Base-by-base conservation (phyloP, 2,329 filamentous ascomycete species). In the Colletotrichum endophyticum region DNA sequence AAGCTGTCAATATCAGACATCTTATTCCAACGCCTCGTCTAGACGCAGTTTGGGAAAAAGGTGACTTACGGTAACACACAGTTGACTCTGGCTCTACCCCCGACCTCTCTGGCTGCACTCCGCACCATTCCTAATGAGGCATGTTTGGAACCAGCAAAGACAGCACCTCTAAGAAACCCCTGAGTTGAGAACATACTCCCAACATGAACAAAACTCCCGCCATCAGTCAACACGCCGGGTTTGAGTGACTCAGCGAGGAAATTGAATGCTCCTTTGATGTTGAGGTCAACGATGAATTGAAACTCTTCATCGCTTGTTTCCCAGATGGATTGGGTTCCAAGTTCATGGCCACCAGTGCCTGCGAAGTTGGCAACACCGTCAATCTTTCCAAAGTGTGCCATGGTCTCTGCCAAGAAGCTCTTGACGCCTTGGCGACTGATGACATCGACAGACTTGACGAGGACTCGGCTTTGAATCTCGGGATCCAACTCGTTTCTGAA, bases 131-230 rank as follows among this genome's bases (percentile, higher is more conserved):
- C 63, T 28, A 75, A 11, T 3, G 73, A 72, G 5, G 70, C 70
- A 15, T 76, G 73, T 22, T 76, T 73, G 2, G 73, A 76, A 4
- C 30, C 70, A 5, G 73, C 70, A 49, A 69, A 76, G 8, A 76
- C 73, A 5, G 73, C 70, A 25, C 73, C 70, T 25, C 66, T 76
- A 19, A 59, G 19, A 12, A 73, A 76, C 5, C 70, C 73, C n/a
- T 76, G 70, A 3, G 69, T 59, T 8, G 73, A 73, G 44, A 73
- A 73, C 70, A 73, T 73, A 70, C 70, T 76, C 11, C 70, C 70
- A 2, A 76, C 30, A 30, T 76, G 70, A 15, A 76, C 73, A 27
- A 76, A 73, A 27, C 70, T 76, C 9, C 64, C 73, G n/a, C 70
- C 59, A 9, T 66, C 16, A 13, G 39, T n/a, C 22, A 76, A 66